Evolutionary conservation across 2,329 filamentous ascomycete species (phyloP).

Genomic region (Alternaria metachromatica): DNA sequence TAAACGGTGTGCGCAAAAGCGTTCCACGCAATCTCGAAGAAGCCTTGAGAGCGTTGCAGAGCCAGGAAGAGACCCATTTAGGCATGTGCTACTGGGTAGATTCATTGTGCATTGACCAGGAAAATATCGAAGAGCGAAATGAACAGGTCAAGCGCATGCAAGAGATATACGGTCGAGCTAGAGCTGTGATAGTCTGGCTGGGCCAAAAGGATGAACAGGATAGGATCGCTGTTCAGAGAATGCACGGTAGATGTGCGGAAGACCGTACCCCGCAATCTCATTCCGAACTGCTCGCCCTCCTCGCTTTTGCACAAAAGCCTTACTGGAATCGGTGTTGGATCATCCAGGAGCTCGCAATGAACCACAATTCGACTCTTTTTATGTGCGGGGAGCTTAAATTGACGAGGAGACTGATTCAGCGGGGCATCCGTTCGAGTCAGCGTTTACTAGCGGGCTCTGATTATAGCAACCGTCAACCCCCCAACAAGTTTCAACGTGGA

Average conservation of each 20-base stretch:
- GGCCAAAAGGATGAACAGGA: background rate
- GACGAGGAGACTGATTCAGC: background rate
- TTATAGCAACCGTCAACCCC: too few relatives aligned
- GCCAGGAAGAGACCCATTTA: background rate
- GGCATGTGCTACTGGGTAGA: background rate
- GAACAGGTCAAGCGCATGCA: background rate
- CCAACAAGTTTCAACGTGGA: too few relatives aligned
- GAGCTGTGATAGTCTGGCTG: background rate
- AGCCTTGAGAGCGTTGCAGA: background rate
- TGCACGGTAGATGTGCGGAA: too few relatives aligned
- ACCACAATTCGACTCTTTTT: background rate
- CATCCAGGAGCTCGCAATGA: background rate
- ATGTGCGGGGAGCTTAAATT: background rate
- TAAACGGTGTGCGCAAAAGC: background rate
- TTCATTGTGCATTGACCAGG: background rate
- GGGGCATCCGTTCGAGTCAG: too few relatives aligned
- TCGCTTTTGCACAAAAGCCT: background rate
- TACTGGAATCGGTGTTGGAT: background rate
- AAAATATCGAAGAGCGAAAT: background rate
- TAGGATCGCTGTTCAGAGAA: background rate
- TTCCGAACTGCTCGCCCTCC: background rate
- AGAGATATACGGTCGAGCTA: background rate
- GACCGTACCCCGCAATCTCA: too few relatives aligned
- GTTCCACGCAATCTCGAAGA: background rate
- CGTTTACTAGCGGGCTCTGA: accelerated